phyloP scores from a whole-genome alignment of 2,329 filamentous ascomycete species.

The Aspergillus aculeatinus region DNA sequence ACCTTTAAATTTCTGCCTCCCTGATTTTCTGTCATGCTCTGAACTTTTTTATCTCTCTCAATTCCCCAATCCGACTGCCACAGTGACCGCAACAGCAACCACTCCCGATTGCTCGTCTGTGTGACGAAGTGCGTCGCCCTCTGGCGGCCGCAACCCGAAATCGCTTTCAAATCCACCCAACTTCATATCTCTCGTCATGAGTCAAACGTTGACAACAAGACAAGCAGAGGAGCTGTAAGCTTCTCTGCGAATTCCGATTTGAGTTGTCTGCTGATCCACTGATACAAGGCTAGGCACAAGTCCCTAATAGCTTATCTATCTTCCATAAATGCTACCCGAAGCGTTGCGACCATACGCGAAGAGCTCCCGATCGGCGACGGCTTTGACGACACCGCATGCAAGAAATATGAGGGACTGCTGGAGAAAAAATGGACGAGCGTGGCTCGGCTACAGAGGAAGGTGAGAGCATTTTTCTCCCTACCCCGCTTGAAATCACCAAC shows the following conservation, averaged over 20 bases:
- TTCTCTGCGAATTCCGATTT: slow-evolving; percentile 5
- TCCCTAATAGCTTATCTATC: slow-evolving; percentile 86
- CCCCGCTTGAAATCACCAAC: neutral
- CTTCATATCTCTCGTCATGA: slow-evolving; percentile 54
- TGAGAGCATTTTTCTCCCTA: slow-evolving; percentile 35
- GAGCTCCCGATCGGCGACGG: slow-evolving; percentile 64
- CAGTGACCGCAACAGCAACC: slow-evolving; percentile 3
- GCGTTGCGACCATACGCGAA: slow-evolving; percentile 69
- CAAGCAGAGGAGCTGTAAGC: slow-evolving; percentile 88
- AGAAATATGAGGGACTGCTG: slow-evolving; percentile 90
- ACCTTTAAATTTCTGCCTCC: neutral
- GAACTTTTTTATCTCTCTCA: neutral
- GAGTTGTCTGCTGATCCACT: neutral
- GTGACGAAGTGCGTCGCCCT: neutral
- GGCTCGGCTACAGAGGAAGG: slow-evolving; percentile 93
- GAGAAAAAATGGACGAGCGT: slow-evolving; percentile 99
- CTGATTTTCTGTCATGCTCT: neutral
- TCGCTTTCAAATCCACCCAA: neutral
- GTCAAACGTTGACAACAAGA: slow-evolving; percentile 70
- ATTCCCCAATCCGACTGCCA: neutral
- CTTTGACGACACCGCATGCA: slow-evolving; percentile 75
- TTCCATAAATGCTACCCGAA: slow-evolving; percentile 68
- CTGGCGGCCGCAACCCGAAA: neutral
- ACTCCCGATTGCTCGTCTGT: neutral
- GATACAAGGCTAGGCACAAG: slow-evolving; percentile 67